A percentile compares a stretch with the other conserved stretches of the same genome.
Conservation (phyloP, 2,329 filamentous ascomycete genomes). For the Cercospora beticola region DNA sequence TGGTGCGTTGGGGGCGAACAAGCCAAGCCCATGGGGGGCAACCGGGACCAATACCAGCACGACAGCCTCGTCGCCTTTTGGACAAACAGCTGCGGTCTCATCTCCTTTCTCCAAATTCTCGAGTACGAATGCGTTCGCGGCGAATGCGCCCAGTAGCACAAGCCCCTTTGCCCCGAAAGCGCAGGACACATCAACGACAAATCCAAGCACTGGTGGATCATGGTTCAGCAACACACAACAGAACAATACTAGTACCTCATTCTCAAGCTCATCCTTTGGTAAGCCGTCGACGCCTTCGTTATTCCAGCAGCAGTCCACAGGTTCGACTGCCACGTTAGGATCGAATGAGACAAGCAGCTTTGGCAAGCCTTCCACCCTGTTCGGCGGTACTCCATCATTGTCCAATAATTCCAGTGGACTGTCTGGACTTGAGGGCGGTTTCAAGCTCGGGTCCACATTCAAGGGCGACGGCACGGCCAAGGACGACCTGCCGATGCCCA, state of each 20-base stretch:
- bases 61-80: constrained; percentile 25
- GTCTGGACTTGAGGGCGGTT: constrained; percentile 48
- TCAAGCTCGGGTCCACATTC: constrained; percentile 69
- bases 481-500: constrained; percentile 57
- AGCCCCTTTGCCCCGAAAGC: neutral
- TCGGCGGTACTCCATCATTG: constrained; percentile 28
- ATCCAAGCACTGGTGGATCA: neutral
- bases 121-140: neutral
- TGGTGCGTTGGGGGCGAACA: constrained; percentile 9
- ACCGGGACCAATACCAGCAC: neutral
- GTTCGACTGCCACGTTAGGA: constrained; percentile 45
- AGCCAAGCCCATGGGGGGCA: constrained; percentile 10
- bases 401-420: constrained; percentile 34
- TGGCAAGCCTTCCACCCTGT: constrained; percentile 34
- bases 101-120: constrained; percentile 6
- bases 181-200: neutral
- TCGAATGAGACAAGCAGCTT: constrained; percentile 37
- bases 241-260: constrained; percentile 14
- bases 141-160: neutral
- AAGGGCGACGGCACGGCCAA: constrained; percentile 62
- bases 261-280: constrained; percentile 21
- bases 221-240: constrained; percentile 3
- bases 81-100: neutral
- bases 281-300: constrained; percentile 18
- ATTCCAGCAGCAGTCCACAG: constrained; percentile 33